A percentile compares a stretch with the other conserved stretches of the same genome.
Conservation (phyloP, 2,329 filamentous ascomycete species). For the Diaporthe ampelina region DNA sequence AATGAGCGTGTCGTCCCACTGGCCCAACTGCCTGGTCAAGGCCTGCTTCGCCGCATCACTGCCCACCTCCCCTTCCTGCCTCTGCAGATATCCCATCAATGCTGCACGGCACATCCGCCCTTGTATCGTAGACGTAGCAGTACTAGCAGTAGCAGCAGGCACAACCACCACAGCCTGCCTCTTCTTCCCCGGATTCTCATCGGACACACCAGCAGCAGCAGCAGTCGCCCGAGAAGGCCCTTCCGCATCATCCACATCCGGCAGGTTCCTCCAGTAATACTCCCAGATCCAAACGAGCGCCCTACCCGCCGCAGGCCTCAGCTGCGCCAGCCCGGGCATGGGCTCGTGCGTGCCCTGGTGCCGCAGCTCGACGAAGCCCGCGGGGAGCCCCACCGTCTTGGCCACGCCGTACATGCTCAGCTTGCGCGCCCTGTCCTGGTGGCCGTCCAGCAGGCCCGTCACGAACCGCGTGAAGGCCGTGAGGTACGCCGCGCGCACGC, state of each 20-base stretch:
- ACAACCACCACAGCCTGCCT: slow-evolving; percentile 20
- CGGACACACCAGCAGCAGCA: too few species aligned
- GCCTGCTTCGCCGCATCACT: slow-evolving; percentile 42
- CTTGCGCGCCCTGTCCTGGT: slow-evolving; percentile 76
- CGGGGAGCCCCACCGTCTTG: slow-evolving; percentile 76
- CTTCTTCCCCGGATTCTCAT: neutral
- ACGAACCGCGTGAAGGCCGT: slow-evolving; percentile 85
- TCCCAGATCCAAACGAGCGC: slow-evolving; percentile 89
- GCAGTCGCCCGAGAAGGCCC: neutral
- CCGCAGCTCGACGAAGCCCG: slow-evolving; percentile 88
- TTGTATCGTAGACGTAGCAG: slow-evolving; percentile 17
- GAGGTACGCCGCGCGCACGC: slow-evolving; percentile 78
- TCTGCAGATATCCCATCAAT: slow-evolving; percentile 56
- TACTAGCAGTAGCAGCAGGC: slow-evolving; percentile 1
- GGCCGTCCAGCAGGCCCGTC: slow-evolving; percentile 82
- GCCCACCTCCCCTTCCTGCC: slow-evolving; percentile 45
- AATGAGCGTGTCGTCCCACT: slow-evolving; percentile 48
- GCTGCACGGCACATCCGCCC: slow-evolving; percentile 49
- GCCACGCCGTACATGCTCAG: slow-evolving; percentile 81
- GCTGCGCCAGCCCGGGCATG: slow-evolving; percentile 80
- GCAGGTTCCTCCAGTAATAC: slow-evolving; percentile 81
- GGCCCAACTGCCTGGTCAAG: slow-evolving; percentile 46
- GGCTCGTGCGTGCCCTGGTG: slow-evolving; percentile 94
- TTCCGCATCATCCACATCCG: slow-evolving; percentile 43
- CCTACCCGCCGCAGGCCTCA: slow-evolving; percentile 77